These are phyloP conservation scores for Malbranchea cinnamomea DNA, from an alignment of 2,329 filamentous ascomycete genomes.

Conservation along the genomic window DNA sequence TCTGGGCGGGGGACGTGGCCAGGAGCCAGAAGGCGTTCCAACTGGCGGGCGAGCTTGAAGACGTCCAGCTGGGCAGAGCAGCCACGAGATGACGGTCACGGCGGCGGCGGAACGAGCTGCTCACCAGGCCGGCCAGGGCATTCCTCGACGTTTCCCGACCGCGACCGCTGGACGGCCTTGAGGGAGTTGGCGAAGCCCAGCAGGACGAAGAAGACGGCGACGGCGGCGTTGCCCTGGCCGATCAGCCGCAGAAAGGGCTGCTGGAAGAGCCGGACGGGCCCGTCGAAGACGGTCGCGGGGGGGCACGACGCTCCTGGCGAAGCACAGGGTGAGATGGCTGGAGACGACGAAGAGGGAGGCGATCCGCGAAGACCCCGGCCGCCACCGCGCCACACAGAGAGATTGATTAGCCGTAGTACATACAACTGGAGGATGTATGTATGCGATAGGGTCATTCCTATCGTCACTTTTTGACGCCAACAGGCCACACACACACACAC, in stretches of 20 bases:
- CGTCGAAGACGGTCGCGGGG: slow-evolving; percentile 31
- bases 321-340: slow-evolving; percentile 39
- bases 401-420: no score
- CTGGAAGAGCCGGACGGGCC: slow-evolving; percentile 38
- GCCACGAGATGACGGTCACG: slow-evolving; percentile 42
- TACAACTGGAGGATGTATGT: no score
- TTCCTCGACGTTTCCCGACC: slow-evolving; percentile 39
- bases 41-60: slow-evolving; percentile 40
- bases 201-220: slow-evolving; percentile 51
- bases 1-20: slow-evolving; percentile 32
- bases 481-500: no score
- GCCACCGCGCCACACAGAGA: neutral
- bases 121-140: slow-evolving; percentile 40
- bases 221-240: slow-evolving; percentile 47
- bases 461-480: no score
- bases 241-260: slow-evolving; percentile 44
- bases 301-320: slow-evolving; percentile 36
- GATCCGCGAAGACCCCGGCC: slow-evolving; percentile 40
- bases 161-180: slow-evolving; percentile 42
- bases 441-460: no score
- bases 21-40: slow-evolving; percentile 47
- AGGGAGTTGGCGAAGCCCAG: slow-evolving; percentile 50
- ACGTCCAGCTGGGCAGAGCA: slow-evolving; percentile 40
- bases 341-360: slow-evolving; percentile 41
- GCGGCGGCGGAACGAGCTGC: slow-evolving; percentile 42